Conservation (phyloP, 495 filamentous ascomycete genomes). For the Extremus antarcticus region DNA sequence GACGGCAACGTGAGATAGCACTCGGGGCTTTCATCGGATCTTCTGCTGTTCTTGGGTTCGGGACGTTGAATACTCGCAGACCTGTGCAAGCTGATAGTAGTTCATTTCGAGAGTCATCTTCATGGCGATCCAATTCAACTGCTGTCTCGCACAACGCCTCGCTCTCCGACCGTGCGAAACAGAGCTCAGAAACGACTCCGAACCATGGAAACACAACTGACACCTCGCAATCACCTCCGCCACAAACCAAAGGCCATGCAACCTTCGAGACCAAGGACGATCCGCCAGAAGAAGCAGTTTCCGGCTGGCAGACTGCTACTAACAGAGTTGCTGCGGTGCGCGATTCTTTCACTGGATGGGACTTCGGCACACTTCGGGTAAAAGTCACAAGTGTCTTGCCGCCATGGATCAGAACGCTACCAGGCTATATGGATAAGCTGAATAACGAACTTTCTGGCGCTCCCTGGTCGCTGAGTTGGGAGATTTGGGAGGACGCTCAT, state of each 20-base stretch:
- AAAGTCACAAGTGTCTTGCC: conserved; percentile 63
- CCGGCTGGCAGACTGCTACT: conserved; percentile 12
- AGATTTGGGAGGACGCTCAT: conserved; percentile 86
- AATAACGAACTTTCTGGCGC: conserved; percentile 78
- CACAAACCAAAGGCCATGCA: conserved; percentile 3
- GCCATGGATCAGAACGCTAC: conserved; percentile 68
- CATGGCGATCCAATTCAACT: conserved; percentile 3
- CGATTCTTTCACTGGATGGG: conserved; percentile 7
- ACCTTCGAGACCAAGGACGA: not conserved
- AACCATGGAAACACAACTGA: not conserved
- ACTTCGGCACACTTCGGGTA: conserved; percentile 40
- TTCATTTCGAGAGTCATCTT: not conserved
- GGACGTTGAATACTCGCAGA: not conserved
- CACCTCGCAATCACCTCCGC: not conserved
- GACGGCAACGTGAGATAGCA: conserved; percentile 3
- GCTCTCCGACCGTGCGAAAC: not conserved
- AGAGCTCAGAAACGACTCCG: not conserved
- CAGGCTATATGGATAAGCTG: conserved; percentile 69
- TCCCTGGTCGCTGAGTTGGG: conserved; percentile 75
- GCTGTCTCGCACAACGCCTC: not conserved
- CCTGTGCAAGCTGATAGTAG: conserved; percentile 4
- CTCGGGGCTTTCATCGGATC: not conserved
- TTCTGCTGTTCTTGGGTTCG: conserved; percentile 1
- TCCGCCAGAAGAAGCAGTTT: not conserved
- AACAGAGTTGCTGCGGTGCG: conserved; percentile 4